Base-by-base conservation (phyloP, 1,139 yeast species). In the Candida dubliniensis region DNA sequence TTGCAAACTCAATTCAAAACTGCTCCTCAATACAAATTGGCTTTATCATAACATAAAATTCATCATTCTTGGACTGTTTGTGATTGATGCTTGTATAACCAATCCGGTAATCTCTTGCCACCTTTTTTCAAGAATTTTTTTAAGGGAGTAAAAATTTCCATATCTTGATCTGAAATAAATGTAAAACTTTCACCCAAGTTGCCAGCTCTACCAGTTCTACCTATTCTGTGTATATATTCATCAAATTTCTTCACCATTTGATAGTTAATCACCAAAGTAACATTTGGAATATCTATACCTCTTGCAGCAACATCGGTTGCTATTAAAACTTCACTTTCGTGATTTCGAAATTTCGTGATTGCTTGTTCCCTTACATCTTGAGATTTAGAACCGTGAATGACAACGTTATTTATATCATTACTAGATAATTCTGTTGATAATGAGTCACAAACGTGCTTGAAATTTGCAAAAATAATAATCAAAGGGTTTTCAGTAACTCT, bases 251-350 rank as follows among this genome's bases (percentile, higher is more conserved):
- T 77, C 11, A 90, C 70, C 95, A 91, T 86, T 57, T 91, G 96
- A 58, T 77, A 90, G 62, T 93, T 93, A 12, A 91, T 66, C 7
- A 93, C 98, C 36, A 91, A 64, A 0, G 95, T 79, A 8, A 93
- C 96, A 55, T 87, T 79, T 0, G 93, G 86, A 13, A 93, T 82
- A 65, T 93, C 98, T 48, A 93, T 83, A 64, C 99, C 99, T 69
- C 99, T 81, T 4, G 97, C 96, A 1, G 98, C 98, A 42, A 93
- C 91, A 58, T 93, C 97, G 0, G 99, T 93, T 9, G 97, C 97
- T 29, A 93, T 84, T 40, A 93, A 69, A 9, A 88, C 71, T 43
- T 81, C 82, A 1, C 81, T 79, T 26, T 71, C 68, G 26, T 89
- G 87, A 10, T 71, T 59, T 44, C 82, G 76, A 60, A 93, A 79